Percentiles rank a stretch among this genome's conserved stretches.
Evolutionary conservation across 805 yeast species (phyloP).

Genomic region (Komagataella kurtzmanii): DNA sequence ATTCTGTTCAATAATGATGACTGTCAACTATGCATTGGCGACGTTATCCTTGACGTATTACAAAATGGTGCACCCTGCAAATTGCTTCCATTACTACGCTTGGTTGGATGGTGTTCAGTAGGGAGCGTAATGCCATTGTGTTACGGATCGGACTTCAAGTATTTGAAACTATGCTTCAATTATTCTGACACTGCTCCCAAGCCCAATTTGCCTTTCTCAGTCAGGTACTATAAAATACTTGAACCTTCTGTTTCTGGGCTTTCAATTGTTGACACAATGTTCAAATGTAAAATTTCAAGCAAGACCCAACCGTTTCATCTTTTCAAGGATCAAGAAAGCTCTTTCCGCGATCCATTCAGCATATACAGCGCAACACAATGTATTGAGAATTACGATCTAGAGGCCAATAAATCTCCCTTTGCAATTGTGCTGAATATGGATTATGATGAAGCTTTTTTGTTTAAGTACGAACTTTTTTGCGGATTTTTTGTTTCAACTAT

Average conservation of each 20-base stretch:
- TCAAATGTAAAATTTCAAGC: slow-evolving; percentile 59
- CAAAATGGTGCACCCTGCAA: not conserved
- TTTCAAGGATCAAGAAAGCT: slow-evolving; percentile 31
- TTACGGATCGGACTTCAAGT: not conserved
- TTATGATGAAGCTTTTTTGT: slow-evolving; percentile 22
- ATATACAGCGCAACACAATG: slow-evolving; percentile 66
- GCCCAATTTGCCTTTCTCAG: not conserved
- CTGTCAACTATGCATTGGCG: not conserved
- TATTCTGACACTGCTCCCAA: not conserved
- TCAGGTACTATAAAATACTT: not conserved
- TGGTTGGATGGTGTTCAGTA: not conserved
- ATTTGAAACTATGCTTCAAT: not conserved
- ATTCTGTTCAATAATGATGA: not conserved
- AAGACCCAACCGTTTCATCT: slow-evolving; percentile 82
- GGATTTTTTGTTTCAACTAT: not conserved
- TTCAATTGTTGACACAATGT: slow-evolving; percentile 26
- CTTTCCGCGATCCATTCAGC: slow-evolving; percentile 6
- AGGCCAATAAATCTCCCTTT: slow-evolving; percentile 46
- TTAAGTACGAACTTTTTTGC: slow-evolving; percentile 9
- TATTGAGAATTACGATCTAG: slow-evolving; percentile 31
- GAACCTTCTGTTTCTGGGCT: not conserved
- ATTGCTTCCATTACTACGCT: not conserved
- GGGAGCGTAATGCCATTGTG: not conserved
- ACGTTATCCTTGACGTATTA: not conserved
- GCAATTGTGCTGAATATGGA: slow-evolving; percentile 52